Evolutionary conservation across 495 filamentous ascomycete genomes (phyloP).

Genomic region (Xylaria palmicola): DNA sequence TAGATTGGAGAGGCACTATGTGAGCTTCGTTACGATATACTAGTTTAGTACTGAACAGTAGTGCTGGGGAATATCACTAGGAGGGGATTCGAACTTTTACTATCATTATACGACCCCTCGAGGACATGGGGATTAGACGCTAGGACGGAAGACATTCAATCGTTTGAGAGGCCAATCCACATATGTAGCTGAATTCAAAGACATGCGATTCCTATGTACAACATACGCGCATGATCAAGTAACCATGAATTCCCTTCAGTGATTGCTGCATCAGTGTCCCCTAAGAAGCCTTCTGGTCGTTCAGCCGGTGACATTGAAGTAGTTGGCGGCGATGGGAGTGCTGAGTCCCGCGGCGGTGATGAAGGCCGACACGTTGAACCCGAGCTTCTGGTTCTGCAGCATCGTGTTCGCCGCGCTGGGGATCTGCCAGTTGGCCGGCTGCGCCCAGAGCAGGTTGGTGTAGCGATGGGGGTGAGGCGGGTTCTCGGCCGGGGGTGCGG

Average conservation of each 20-base stretch:
- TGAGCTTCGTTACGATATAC: no score
- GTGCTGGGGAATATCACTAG: no score
- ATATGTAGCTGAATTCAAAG: no score
- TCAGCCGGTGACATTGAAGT: constrained; percentile 41
- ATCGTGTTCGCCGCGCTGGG: constrained; percentile 33
- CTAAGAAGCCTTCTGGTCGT: background rate
- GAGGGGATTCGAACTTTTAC: no score
- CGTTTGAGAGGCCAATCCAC: no score
- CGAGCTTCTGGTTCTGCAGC: constrained; percentile 33
- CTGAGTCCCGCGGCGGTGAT: constrained; percentile 35
- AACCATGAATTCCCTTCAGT: background rate
- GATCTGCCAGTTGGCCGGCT: constrained; percentile 39
- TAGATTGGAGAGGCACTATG: no score
- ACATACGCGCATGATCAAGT: background rate
- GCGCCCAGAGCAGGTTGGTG: constrained; percentile 43
- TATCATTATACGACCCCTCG: no score
- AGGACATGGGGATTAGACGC: no score
- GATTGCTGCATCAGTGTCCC: background rate
- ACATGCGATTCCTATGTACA: no score
- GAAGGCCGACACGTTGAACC: constrained; percentile 44
- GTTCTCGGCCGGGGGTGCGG: constrained; percentile 43
- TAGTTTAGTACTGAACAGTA: no score
- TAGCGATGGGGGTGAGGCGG: constrained; percentile 48
- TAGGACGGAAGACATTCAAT: no score
- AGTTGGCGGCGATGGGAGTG: constrained; percentile 42